Base-by-base conservation (phyloP, 2,329 filamentous ascomycete genomes). In the Zymoseptoria tritici region DNA sequence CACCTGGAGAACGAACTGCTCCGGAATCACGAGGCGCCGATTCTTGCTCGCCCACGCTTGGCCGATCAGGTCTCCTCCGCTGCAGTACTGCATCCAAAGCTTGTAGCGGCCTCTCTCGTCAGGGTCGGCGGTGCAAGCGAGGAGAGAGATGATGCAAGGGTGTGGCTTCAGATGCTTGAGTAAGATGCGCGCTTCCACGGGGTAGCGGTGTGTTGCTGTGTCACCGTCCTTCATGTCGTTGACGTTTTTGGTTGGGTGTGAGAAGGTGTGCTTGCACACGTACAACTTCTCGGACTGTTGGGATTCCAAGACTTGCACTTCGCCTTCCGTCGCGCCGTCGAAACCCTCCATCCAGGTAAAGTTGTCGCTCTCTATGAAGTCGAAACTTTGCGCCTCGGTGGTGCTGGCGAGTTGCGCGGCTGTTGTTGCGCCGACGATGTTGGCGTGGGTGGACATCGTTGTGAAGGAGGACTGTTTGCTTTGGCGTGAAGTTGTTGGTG, bases 1-100 rank as follows among this genome's bases (percentile, higher is more conserved):
- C 29, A 61, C 26, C 19, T 67, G 63, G 6, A 64, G 62, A 2
- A 64, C 19, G 46, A 67, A 66, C 1, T 36, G 42, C 50, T 67
- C 64, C 16, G 64, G 62, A 16, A 63, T 55, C 22, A 52, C 19
- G 11, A n/a, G 13, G 4, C 52, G 21, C 8, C 57, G 51, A 4
- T 50, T 50, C 16, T 42, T 19, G 56, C 42, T 58, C 21, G 58
- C 49, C 3, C 16, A n/a, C 21, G 60, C 56, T 24, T 62, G 59
- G 2, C 57, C 52, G 16, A 42, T 19, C 0, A 67, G 60, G 20
- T 61, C 60, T 1, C 64, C 64, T 29, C 58, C 63, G 4, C 51
- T 51, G 36, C 61, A 64, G 51, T 53, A 53, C 21, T 22, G 21
- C 21, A 53, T 24, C 20, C 51, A 26, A 11, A 53, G 22, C 8